These are phyloP conservation scores for Dipteronia dyeriana DNA, from an alignment of 345 rosid species.

Conservation along the genomic window DNA sequence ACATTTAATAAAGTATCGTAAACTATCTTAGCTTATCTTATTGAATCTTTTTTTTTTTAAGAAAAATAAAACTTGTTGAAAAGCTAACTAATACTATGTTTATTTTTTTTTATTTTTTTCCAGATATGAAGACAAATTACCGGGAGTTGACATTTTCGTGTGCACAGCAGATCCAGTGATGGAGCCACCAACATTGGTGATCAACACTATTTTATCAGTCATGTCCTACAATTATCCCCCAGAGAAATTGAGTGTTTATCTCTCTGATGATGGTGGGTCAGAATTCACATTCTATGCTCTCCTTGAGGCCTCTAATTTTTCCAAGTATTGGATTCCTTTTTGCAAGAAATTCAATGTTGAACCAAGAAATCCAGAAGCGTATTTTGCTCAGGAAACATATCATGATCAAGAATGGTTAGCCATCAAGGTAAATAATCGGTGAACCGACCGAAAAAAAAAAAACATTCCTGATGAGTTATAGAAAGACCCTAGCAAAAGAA, in stretches of 20 bases:
- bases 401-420: conserved; percentile 12
- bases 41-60: neutral
- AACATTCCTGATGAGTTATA: too few species aligned
- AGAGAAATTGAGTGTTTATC: conserved; percentile 36
- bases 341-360: conserved; percentile 27
- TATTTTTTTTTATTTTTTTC: too few species aligned
- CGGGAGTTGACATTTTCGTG: conserved; percentile 37
- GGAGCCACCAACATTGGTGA: conserved; percentile 47
- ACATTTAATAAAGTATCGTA: neutral
- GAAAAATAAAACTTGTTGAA: too few species aligned
- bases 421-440: conserved; percentile 16
- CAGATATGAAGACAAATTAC: conserved; percentile 33
- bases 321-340: conserved; percentile 43
- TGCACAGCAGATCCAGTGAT: conserved; percentile 47
- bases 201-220: conserved; percentile 39
- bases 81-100: neutral
- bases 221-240: conserved; percentile 41
- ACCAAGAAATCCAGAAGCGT: conserved; percentile 34
- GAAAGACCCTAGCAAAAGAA: too few species aligned
- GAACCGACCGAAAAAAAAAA: too few species aligned
- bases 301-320: conserved; percentile 38
- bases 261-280: conserved; percentile 50
- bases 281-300: conserved; percentile 41
- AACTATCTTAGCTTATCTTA: too few species aligned
- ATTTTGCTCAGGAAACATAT: too few species aligned